Percentiles rank a stretch among this genome's conserved stretches.
phyloP scores from a whole-genome alignment of 2,329 filamentous ascomycete species.

The Thyridium curvatum region DNA sequence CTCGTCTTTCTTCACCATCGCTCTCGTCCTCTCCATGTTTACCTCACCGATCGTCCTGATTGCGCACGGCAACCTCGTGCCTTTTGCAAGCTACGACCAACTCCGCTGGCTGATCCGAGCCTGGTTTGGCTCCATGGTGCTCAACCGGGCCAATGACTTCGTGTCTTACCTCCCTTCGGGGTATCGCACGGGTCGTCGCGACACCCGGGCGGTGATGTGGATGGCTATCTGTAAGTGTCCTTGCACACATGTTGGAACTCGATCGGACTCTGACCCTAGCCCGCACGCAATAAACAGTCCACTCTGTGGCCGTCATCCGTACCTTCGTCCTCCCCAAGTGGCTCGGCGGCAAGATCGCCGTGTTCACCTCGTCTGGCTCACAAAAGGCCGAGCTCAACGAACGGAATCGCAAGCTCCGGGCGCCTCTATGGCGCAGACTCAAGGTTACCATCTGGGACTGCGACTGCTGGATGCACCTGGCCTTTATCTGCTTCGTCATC shows the following conservation, averaged over 20 bases:
- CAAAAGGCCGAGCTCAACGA: slow-evolving; percentile 50
- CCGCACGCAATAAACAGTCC: slow-evolving; percentile 13
- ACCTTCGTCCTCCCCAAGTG: slow-evolving; percentile 53
- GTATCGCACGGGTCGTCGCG: slow-evolving; percentile 52
- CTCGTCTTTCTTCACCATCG: slow-evolving; percentile 48
- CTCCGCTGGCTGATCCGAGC: slow-evolving; percentile 52
- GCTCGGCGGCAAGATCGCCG: slow-evolving; percentile 52
- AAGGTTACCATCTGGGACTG: slow-evolving; percentile 49
- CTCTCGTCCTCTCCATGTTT: slow-evolving; percentile 31
- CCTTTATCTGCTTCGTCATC: slow-evolving; percentile 19
- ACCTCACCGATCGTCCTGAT: slow-evolving; percentile 52
- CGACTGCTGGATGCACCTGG: slow-evolving; percentile 37
- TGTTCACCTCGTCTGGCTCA: slow-evolving; percentile 55
- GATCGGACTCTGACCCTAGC: slow-evolving; percentile 11
- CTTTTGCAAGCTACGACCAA: slow-evolving; percentile 43
- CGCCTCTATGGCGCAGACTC: slow-evolving; percentile 46
- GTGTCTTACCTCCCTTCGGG: slow-evolving; percentile 50
- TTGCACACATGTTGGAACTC: too few relatives aligned
- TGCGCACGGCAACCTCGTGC: slow-evolving; percentile 49
- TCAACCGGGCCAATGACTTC: slow-evolving; percentile 48
- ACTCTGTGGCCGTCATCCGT: slow-evolving; percentile 49
- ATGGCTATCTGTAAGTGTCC: slow-evolving; percentile 47
- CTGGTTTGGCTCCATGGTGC: slow-evolving; percentile 43
- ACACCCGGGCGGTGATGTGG: slow-evolving; percentile 51
- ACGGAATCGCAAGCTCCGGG: slow-evolving; percentile 43